Conservation (phyloP, 352 stramenopile species). For the Saprolegnia parasitica region DNA sequence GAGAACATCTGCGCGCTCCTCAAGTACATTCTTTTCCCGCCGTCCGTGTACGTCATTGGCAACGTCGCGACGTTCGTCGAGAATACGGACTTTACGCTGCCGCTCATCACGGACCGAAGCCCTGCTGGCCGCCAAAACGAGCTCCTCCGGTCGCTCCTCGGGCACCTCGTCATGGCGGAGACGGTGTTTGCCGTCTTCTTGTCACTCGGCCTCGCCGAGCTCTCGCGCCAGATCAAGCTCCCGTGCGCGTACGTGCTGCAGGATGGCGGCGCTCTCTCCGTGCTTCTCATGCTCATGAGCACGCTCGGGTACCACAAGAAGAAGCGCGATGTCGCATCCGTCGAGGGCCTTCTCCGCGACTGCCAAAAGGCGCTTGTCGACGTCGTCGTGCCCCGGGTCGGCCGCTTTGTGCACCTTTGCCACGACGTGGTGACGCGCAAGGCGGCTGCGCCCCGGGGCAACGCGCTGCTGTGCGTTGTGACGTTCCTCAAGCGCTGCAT, state of each 20-base stretch:
- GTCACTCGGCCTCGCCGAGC: conserved; percentile 73
- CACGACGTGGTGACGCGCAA: conserved; percentile 55
- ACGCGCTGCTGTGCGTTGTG: conserved; percentile 67
- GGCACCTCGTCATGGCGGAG: conserved; percentile 57
- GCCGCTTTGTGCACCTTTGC: conserved; percentile 74
- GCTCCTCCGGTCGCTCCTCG: conserved; percentile 69
- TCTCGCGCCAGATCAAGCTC: conserved; percentile 46
- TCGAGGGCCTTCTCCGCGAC: conserved; percentile 56
- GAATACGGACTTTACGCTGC: conserved; percentile 73
- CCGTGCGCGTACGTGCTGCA: conserved; percentile 32
- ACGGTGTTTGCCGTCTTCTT: conserved; percentile 72
- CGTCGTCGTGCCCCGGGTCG: conserved; percentile 56
- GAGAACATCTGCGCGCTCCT: conserved; percentile 81
- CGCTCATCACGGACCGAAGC: conserved; percentile 81
- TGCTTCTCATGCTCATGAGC: conserved; percentile 84
- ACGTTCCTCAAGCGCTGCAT: conserved; percentile 81
- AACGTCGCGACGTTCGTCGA: conserved; percentile 79
- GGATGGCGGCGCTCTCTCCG: conserved; percentile 75
- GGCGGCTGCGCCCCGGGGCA: conserved; percentile 47
- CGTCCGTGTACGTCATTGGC: conserved; percentile 82
- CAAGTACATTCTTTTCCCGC: conserved; percentile 85
- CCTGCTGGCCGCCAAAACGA: conserved; percentile 75
- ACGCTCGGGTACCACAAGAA: conserved; percentile 81
- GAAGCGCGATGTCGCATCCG: conserved; percentile 65
- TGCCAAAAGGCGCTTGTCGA: conserved; percentile 45